These are phyloP conservation scores for Leishmania major DNA, from an alignment of 208 protist species.

Conservation along the genomic window DNA sequence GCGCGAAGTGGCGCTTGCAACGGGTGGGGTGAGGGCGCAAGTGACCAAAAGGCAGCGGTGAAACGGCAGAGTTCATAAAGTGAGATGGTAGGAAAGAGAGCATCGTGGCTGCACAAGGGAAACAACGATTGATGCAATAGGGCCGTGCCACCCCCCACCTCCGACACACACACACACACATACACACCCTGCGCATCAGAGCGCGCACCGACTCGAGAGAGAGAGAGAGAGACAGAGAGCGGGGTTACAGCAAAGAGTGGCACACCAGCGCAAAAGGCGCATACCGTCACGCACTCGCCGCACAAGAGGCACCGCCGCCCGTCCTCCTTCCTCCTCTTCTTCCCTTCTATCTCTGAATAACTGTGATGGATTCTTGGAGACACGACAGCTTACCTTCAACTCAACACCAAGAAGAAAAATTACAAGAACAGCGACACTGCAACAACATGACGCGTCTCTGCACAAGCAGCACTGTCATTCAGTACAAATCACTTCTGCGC, in stretches of 20 bases:
- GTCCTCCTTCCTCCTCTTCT: not conserved
- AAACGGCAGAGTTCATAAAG: not conserved
- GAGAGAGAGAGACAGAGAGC: not conserved
- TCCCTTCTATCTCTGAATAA: not conserved
- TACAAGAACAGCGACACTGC: not conserved
- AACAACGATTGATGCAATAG: not conserved
- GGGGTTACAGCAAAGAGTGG: not conserved
- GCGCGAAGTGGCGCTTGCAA: not conserved
- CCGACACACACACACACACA: not conserved
- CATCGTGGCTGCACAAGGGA: not conserved
- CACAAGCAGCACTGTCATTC: not conserved
- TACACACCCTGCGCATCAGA: not conserved
- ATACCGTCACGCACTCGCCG: not conserved
- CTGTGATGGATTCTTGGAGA: not conserved
- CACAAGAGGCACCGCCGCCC: not conserved
- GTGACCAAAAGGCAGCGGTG: not conserved
- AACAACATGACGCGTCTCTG: not conserved
- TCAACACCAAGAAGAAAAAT: not conserved
- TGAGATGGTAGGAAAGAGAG: not conserved
- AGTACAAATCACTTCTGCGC: not conserved
- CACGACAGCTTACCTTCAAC: not conserved
- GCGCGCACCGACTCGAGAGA: not conserved
- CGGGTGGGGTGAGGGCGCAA: not conserved
- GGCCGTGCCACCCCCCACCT: not conserved
- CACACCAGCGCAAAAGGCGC: not conserved